phyloP scores from a whole-genome alignment of 106 monocot genomes.

The Chionographis japonica region DNA sequence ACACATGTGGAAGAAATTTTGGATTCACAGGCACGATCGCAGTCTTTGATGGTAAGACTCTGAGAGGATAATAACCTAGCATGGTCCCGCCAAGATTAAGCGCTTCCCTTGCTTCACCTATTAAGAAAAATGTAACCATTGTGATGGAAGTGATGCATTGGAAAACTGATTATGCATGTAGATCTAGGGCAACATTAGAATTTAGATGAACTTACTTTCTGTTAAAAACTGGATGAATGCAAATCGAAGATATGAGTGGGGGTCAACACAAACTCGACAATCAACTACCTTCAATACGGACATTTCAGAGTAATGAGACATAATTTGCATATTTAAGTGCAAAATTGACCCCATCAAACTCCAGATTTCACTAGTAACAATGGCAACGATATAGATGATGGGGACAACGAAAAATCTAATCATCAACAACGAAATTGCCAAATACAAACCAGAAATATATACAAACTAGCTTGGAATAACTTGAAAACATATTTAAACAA shows the following conservation, averaged over 20 bases:
- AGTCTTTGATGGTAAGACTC: conserved; percentile 86
- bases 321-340: not conserved
- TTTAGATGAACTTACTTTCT: conserved; percentile 28
- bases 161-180: too few relatives aligned
- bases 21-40: conserved; percentile 91
- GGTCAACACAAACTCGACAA: conserved; percentile 67
- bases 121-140: not conserved
- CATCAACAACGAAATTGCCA: too few relatives aligned
- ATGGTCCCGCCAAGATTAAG: conserved; percentile 58
- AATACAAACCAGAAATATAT: too few relatives aligned
- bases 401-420: too few relatives aligned
- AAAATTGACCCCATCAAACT: too few relatives aligned
- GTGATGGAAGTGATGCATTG: not conserved
- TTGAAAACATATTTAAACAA: too few relatives aligned
- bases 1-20: conserved; percentile 74
- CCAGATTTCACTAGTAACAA: too few relatives aligned
- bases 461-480: too few relatives aligned
- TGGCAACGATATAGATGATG: too few relatives aligned
- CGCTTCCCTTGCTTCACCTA: conserved; percentile 65
- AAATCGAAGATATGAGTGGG: conserved; percentile 60
- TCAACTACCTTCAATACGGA: conserved; percentile 45
- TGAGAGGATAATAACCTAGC: conserved; percentile 68
- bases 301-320: not conserved
- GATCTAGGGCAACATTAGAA: not conserved
- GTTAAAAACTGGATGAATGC: conserved; percentile 64